Conservation (phyloP, 371 early-diverging fungal species). For the Amoeboaphelidium occidentale region DNA sequence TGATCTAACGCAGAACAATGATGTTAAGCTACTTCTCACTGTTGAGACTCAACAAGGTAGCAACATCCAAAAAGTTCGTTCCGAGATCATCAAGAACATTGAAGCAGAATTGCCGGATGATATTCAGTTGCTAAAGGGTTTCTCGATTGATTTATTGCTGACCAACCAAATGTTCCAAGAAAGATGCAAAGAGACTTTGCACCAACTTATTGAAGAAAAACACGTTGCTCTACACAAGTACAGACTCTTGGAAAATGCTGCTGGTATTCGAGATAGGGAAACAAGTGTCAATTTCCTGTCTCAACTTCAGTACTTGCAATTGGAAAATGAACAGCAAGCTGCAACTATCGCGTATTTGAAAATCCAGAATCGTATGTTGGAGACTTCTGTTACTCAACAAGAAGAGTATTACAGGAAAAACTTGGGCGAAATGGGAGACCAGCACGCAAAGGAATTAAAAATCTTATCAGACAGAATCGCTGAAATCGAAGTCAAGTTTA, state of each 20-base stretch:
- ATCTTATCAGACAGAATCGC: slow-evolving; percentile 16
- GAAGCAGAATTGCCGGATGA: slow-evolving; percentile 9
- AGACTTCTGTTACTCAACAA: slow-evolving; percentile 10
- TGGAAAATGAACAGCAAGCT: slow-evolving; percentile 17
- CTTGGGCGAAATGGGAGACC: slow-evolving; percentile 15
- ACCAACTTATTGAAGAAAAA: slow-evolving; percentile 21
- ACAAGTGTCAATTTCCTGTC: slow-evolving; percentile 13
- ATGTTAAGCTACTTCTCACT: neutral
- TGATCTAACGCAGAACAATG: neutral
- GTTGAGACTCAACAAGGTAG: neutral
- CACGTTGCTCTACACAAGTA: slow-evolving; percentile 17
- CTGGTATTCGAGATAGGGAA: slow-evolving; percentile 13
- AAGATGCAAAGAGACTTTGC: slow-evolving; percentile 17
- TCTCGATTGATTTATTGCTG: slow-evolving; percentile 11
- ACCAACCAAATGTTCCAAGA: slow-evolving; percentile 13
- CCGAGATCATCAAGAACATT: neutral
- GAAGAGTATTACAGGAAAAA: slow-evolving; percentile 21
- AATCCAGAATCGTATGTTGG: slow-evolving; percentile 11
- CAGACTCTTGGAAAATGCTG: slow-evolving; percentile 17
- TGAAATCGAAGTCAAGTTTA: slow-evolving; percentile 18
- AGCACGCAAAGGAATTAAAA: slow-evolving; percentile 19
- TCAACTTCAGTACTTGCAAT: slow-evolving; percentile 19
- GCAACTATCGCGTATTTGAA: slow-evolving; percentile 17
- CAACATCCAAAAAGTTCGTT: neutral
- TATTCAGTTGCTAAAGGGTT: slow-evolving; percentile 4